These are phyloP conservation scores for Sphagnurus paluster DNA, from an alignment of 1,284 basidiomycete genomes.

Conservation along the genomic window DNA sequence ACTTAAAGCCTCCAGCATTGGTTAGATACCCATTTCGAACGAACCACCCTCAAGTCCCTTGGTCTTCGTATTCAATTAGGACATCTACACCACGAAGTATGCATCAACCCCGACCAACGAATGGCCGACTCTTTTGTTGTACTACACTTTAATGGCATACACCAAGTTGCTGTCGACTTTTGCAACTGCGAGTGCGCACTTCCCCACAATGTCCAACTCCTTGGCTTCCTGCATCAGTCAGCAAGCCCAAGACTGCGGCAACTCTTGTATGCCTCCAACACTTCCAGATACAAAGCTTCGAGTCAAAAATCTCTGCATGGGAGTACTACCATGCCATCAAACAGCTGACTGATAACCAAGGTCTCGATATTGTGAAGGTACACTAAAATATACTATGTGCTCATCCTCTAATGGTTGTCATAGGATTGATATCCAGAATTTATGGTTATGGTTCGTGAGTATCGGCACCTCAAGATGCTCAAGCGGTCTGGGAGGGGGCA, in stretches of 20 bases:
- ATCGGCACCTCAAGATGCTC: slow-evolving; percentile 19
- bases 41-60: slow-evolving; percentile 21
- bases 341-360: slow-evolving; percentile 27
- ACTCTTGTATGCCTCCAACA: slow-evolving; percentile 25
- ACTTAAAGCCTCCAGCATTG: slow-evolving; percentile 22
- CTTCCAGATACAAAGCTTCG: slow-evolving; percentile 28
- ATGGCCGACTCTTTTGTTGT: slow-evolving; percentile 25
- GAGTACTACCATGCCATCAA: slow-evolving; percentile 24
- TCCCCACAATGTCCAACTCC: too few relatives aligned
- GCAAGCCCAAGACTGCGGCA: slow-evolving; percentile 25
- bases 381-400: background rate
- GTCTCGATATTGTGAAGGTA: background rate
- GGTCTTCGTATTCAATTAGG: slow-evolving; percentile 28
- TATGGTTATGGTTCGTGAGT: slow-evolving; percentile 16
- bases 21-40: slow-evolving; percentile 23
- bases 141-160: slow-evolving; percentile 32
- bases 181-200: too few relatives aligned
- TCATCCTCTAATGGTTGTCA: background rate
- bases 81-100: slow-evolving; percentile 19
- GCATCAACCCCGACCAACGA: slow-evolving; percentile 12
- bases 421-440: slow-evolving; percentile 14
- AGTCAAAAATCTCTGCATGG: slow-evolving; percentile 25
- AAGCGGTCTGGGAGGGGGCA: slow-evolving; percentile 20
- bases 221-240: slow-evolving; percentile 25
- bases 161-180: slow-evolving; percentile 18